Base-by-base conservation (phyloP, 306 rosid species). In the Lathyrus oleraceus region DNA sequence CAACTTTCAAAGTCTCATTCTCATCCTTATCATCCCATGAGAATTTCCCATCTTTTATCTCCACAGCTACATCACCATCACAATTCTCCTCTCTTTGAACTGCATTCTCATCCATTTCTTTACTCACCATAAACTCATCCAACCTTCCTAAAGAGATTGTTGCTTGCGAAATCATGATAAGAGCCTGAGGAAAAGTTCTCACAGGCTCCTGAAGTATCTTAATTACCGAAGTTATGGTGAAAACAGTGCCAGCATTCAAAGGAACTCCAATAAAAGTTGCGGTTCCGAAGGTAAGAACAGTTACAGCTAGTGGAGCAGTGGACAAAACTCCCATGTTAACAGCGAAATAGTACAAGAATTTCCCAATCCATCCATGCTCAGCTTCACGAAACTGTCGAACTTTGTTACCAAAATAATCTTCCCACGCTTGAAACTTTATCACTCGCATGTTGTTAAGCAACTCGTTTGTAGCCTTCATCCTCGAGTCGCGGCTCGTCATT, bases 381-480 rank as follows among this genome's bases (percentile, higher is more conserved):
- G 84, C 77, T 21, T 75, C 79, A 0, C 97, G 96, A 67, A 79
- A 89, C 40, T 74, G 10, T 39, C 14, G 79, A 56, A 91, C 79
- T 43, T 89, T 89, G 73, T 79, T 76, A 8, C 82, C 84, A 51
- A 91, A 89, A 51, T 87, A 85, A 19, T 89, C 89, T 77, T 91
- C 97, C 97, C 97, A 91, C 0, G 97, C 97, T 79, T 87, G 97
- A 49, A 91, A 91, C 86, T 91, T 91, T 39, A 91, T 85, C 58
- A 87, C 97, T 5, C 96, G 82, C 94, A 89, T 87, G 71, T 89
- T 85, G 65, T 86, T 87, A 12, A 91, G 88, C 84, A 87, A 78
- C 76, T 91, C 97, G 32, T 85, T 91, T 0, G 87, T 89, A 7
- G 97, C 97, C 81, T 91, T 89, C 97, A 89, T 82, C 78, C 97